Evolutionary conservation across 1,284 basidiomycete genomes (phyloP).

Genomic region (Takashimella tepidaria): DNA sequence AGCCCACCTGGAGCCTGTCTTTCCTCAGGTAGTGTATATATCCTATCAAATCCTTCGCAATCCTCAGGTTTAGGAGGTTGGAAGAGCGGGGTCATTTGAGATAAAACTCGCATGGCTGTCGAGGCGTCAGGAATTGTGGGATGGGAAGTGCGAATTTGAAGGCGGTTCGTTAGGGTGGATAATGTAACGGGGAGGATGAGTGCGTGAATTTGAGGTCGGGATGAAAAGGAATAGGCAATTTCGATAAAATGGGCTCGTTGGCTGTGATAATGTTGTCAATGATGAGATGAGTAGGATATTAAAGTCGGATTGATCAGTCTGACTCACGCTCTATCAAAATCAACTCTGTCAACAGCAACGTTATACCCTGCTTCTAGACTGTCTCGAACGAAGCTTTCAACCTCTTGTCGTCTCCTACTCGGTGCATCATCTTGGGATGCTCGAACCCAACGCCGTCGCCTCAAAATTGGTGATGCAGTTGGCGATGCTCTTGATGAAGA

Average conservation of each 20-base stretch:
- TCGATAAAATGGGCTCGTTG: slow-evolving; percentile 44
- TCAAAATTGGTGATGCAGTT: neutral
- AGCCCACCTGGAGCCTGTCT: neutral
- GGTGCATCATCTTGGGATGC: slow-evolving; percentile 47
- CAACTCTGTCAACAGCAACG: slow-evolving; percentile 44
- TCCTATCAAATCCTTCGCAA: slow-evolving; percentile 35
- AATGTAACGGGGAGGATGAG: slow-evolving; percentile 22
- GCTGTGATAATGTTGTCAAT: slow-evolving; percentile 15
- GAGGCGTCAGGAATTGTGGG: slow-evolving; percentile 40
- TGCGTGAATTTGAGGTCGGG: slow-evolving; percentile 19
- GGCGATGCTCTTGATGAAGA: too few relatives aligned
- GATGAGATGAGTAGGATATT: neutral
- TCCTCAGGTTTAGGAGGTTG: slow-evolving; percentile 21
- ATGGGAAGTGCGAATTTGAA: slow-evolving; percentile 29
- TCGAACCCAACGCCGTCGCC: slow-evolving; percentile 30
- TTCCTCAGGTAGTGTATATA: slow-evolving; percentile 15
- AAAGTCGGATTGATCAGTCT: neutral
- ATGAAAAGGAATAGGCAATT: slow-evolving; percentile 18
- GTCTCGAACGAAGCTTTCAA: slow-evolving; percentile 29
- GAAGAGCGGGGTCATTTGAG: slow-evolving; percentile 30
- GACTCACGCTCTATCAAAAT: slow-evolving; percentile 42
- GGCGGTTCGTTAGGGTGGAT: slow-evolving; percentile 27
- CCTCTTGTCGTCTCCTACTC: slow-evolving; percentile 34
- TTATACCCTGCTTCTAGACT: slow-evolving; percentile 33
- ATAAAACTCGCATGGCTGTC: slow-evolving; percentile 35